Conservation (phyloP, 2,329 filamentous ascomycete species). For the Diatrype stigma region DNA sequence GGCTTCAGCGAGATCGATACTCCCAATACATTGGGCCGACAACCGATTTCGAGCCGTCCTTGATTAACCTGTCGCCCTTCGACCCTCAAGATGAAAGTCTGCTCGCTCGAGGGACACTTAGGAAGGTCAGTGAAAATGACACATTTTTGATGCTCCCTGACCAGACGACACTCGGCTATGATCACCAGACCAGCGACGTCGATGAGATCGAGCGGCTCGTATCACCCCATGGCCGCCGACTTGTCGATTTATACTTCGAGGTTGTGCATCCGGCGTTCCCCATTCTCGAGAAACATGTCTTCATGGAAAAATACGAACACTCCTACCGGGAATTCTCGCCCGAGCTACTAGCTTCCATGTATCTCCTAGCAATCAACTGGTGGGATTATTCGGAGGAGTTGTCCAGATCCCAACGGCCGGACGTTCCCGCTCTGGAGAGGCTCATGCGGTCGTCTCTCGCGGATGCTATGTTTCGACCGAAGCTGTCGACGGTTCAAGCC, state of each 20-base stretch:
- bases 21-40: conserved; percentile 81
- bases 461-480: conserved; percentile 76
- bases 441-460: conserved; percentile 69
- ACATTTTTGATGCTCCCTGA: conserved; percentile 80
- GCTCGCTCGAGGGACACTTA: conserved; percentile 62
- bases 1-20: conserved; percentile 72
- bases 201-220: conserved; percentile 74
- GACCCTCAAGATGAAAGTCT: conserved; percentile 78
- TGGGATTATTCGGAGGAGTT: conserved; percentile 72
- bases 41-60: conserved; percentile 77
- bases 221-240: conserved; percentile 67
- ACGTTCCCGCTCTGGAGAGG: conserved; percentile 69
- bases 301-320: conserved; percentile 72
- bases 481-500: conserved; percentile 75
- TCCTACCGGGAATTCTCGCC: conserved; percentile 72
- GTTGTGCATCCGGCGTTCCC: conserved; percentile 78
- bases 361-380: conserved; percentile 83
- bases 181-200: conserved; percentile 64
- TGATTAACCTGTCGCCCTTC: conserved; percentile 76
- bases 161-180: conserved; percentile 65
- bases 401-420: conserved; percentile 60
- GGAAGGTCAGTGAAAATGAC: conserved; percentile 72
- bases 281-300: conserved; percentile 76
- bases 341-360: conserved; percentile 72
- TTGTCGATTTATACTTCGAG: conserved; percentile 79